Conservation (phyloP, 495 filamentous ascomycete genomes). For the Penicillium bialowiezense region DNA sequence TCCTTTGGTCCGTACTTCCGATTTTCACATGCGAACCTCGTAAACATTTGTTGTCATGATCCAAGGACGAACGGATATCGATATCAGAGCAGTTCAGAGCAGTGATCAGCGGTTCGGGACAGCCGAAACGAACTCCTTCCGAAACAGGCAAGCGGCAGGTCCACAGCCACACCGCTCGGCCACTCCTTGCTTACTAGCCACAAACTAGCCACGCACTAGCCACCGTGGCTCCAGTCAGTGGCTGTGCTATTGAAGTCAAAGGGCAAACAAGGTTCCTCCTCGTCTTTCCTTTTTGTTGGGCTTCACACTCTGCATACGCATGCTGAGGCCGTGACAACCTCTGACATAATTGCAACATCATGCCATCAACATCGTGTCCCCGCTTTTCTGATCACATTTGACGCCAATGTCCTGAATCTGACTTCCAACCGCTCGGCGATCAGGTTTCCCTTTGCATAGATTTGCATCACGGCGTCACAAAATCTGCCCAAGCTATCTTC, state of each 20-base stretch:
- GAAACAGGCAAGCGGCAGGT: conserved; percentile 12
- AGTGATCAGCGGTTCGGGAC: neutral
- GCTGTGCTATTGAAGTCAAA: conserved; percentile 19
- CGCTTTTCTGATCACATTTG: neutral
- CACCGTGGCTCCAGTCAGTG: conserved; percentile 19
- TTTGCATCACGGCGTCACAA: neutral
- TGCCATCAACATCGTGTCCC: neutral
- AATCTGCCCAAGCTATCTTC: neutral
- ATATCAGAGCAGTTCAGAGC: neutral
- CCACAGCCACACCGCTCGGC: conserved; percentile 24
- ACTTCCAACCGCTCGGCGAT: neutral
- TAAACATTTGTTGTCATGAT: neutral
- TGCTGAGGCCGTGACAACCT: neutral
- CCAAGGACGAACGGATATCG: neutral
- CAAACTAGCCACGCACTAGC: conserved; percentile 6
- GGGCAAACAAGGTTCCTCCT: neutral
- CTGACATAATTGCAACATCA: neutral
- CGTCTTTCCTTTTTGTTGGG: conserved; percentile 15
- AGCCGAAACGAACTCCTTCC: conserved; percentile 8
- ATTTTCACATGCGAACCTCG: neutral
- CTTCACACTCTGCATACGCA: neutral
- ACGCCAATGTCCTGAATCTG: neutral
- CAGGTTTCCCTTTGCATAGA: neutral
- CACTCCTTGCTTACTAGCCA: conserved; percentile 28
- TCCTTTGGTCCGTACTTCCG: neutral